Percentiles rank a stretch among this genome's conserved stretches.
These are phyloP conservation scores for Peronospora belbahrii DNA, from an alignment of 352 stramenopile genomes.

Conservation along the genomic window DNA sequence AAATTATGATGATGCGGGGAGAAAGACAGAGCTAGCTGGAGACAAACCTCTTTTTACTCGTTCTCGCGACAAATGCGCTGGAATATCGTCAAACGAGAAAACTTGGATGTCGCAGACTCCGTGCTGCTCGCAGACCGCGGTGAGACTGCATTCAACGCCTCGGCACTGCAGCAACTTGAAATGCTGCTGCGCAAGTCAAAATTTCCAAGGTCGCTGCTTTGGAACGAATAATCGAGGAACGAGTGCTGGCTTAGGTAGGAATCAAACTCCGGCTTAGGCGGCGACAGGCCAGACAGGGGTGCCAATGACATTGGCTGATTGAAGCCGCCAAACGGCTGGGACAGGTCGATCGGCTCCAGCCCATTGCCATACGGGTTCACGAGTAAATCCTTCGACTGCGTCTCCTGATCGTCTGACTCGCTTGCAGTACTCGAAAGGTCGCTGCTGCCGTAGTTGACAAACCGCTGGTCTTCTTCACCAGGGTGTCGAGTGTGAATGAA, in stretches of 20 bases:
- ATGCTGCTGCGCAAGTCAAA: conserved; percentile 20
- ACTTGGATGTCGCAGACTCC: conserved; percentile 35
- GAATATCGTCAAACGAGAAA: conserved; percentile 75
- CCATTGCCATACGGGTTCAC: conserved; percentile 63
- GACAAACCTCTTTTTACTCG: conserved; percentile 25
- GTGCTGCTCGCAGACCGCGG: conserved; percentile 27
- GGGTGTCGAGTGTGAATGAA: conserved; percentile 67
- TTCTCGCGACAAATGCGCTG: conserved; percentile 77
- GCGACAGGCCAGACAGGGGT: conserved; percentile 28
- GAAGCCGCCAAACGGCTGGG: conserved; percentile 54
- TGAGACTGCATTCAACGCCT: conserved; percentile 31
- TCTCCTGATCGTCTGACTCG: conserved; percentile 60
- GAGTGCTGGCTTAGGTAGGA: conserved; percentile 40
- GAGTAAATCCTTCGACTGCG: conserved; percentile 39
- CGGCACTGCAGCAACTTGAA: conserved; percentile 24
- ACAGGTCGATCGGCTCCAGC: conserved; percentile 54
- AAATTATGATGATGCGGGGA: conserved; percentile 39
- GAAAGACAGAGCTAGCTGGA: conserved; percentile 9
- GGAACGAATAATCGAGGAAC: conserved; percentile 39
- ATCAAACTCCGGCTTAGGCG: conserved; percentile 27
- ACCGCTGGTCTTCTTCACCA: conserved; percentile 31
- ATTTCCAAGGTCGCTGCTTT: conserved; percentile 27
- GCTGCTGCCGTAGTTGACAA: conserved; percentile 24
- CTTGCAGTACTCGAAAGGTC: conserved; percentile 53
- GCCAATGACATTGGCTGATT: conserved; percentile 46